These are phyloP conservation scores for Sarcodon sp. DNA, from an alignment of 768 basidiomycete genomes.

Conservation along the genomic window DNA sequence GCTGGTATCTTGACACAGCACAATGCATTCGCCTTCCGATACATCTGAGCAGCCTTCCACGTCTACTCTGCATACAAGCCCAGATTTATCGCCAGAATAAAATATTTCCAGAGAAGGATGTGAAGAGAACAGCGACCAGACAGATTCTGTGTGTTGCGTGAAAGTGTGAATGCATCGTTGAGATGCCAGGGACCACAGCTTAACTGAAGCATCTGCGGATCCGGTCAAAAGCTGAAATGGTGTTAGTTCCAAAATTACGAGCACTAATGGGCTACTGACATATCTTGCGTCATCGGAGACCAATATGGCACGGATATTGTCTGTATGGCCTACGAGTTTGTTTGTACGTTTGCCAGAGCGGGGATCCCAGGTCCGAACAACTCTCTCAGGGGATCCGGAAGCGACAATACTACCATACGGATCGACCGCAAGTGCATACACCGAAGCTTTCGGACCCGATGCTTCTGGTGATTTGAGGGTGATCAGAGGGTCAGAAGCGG, in stretches of 20 bases:
- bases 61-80: conserved; percentile 87
- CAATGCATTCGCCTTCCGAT: conserved; percentile 79
- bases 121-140: conserved; percentile 85
- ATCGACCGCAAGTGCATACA: conserved; percentile 73
- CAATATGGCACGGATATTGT: conserved; percentile 86
- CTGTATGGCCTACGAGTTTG: conserved; percentile 92
- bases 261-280: conserved; percentile 32
- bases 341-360: conserved; percentile 68
- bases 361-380: conserved; percentile 90
- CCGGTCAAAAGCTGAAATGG: conserved; percentile 58
- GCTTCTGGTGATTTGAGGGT: conserved; percentile 60
- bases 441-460: conserved; percentile 50
- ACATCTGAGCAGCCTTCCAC: conserved; percentile 72
- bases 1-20: conserved; percentile 61
- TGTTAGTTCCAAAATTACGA: conserved; percentile 3
- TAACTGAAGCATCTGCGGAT: conserved; percentile 81
- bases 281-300: conserved; percentile 87
- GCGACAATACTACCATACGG: conserved; percentile 72
- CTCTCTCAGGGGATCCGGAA: conserved; percentile 85
- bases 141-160: conserved; percentile 86
- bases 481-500: conserved; percentile 36
- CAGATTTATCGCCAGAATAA: conserved; percentile 90
- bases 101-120: conserved; percentile 83
- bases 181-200: conserved; percentile 85
- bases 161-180: conserved; percentile 94